Conservation (phyloP, 306 rosid genomes). For the Canavalia ensiformis region DNA sequence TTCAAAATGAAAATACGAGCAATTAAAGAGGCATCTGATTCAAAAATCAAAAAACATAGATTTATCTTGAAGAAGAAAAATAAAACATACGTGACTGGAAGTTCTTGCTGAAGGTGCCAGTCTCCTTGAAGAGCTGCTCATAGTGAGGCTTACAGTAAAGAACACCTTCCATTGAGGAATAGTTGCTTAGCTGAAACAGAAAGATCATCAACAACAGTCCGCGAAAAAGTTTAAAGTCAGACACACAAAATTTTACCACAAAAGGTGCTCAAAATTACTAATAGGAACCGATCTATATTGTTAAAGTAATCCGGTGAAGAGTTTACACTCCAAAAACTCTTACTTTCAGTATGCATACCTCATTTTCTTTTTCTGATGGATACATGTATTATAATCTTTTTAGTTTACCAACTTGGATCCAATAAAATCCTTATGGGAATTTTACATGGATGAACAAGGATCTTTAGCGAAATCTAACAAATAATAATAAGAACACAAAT, state of each 20-base stretch:
- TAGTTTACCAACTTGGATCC: conserved; percentile 12
- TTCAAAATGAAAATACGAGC: conserved; percentile 56
- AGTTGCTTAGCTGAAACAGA: conserved; percentile 84
- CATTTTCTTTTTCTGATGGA: not conserved
- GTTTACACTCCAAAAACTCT: conserved; percentile 30
- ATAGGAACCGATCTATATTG: conserved; percentile 6
- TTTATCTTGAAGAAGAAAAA: conserved; percentile 39
- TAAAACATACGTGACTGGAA: conserved; percentile 81
- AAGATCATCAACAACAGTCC: conserved; percentile 24
- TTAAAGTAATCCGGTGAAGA: conserved; percentile 24
- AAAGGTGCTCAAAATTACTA: not conserved
- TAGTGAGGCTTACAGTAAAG: conserved; percentile 93
- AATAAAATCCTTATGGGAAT: not conserved
- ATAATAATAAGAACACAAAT: not conserved
- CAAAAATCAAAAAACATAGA: conserved; percentile 37
- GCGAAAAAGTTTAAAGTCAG: conserved; percentile 19
- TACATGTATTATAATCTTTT: not conserved
- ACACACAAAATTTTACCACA: conserved; percentile 39
- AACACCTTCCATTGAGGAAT: conserved; percentile 97
- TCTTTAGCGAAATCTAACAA: conserved; percentile 27
- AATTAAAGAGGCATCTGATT: conserved; percentile 49
- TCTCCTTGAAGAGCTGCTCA: conserved; percentile 96
- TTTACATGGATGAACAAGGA: conserved; percentile 39
- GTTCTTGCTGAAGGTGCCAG: conserved; percentile 84
- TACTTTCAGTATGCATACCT: conserved; percentile 13